Evolutionary conservation across 495 filamentous ascomycete genomes (phyloP).

Genomic region (Penicillium flavigenum): DNA sequence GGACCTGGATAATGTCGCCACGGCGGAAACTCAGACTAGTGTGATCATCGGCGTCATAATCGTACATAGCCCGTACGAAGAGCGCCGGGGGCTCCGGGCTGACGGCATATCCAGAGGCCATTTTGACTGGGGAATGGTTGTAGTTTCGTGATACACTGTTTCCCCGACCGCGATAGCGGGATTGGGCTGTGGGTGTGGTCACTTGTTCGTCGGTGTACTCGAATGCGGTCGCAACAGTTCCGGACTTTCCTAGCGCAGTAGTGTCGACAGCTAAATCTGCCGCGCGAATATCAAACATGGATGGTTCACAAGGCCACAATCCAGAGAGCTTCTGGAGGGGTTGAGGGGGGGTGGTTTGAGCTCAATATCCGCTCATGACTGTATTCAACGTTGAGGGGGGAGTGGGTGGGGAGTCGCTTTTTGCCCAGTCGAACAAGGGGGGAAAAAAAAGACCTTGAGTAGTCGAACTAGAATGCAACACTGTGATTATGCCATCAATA

Average conservation of each 20-base stretch:
- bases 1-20: conserved; percentile 95
- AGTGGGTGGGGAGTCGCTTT: conserved; percentile 18
- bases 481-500: not conserved
- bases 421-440: conserved; percentile 11
- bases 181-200: conserved; percentile 35
- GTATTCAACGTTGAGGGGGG: conserved; percentile 20
- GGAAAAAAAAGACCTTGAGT: too few relatives aligned
- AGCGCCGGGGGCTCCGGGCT: conserved; percentile 71
- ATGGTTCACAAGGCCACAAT: conserved; percentile 17
- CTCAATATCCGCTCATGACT: conserved; percentile 32
- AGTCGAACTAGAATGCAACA: not conserved
- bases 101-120: conserved; percentile 56
- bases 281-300: conserved; percentile 40
- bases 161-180: conserved; percentile 34
- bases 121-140: conserved; percentile 35
- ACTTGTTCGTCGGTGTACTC: conserved; percentile 48
- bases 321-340: conserved; percentile 8
- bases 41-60: conserved; percentile 94
- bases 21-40: conserved; percentile 94
- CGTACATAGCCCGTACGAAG: conserved; percentile 94
- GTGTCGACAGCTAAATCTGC: conserved; percentile 38
- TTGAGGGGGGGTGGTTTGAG: conserved; percentile 4
- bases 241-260: conserved; percentile 36
- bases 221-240: conserved; percentile 45
- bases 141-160: conserved; percentile 32